These are phyloP conservation scores for Verbascum thapsus DNA, from an alignment of 257 asterid genomes.

Conservation along the genomic window DNA sequence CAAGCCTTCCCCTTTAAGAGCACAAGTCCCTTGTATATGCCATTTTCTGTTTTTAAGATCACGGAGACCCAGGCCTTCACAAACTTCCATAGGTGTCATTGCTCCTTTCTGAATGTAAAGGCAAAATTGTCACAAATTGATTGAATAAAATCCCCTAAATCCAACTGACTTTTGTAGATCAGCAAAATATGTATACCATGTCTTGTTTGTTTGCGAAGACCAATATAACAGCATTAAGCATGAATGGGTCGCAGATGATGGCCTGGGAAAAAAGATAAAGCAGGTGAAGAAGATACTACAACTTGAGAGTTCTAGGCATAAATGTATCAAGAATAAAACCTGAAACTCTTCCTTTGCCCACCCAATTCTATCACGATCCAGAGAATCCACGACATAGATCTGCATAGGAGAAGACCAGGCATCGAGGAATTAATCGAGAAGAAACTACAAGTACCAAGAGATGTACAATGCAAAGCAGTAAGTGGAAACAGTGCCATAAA, in stretches of 20 bases:
- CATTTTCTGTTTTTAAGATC: conserved; percentile 88
- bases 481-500: conserved; percentile 14
- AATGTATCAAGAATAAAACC: conserved; percentile 47
- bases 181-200: conserved; percentile 55
- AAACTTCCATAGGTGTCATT: conserved; percentile 89
- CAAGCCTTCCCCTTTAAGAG: conserved; percentile 90
- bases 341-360: conserved; percentile 89
- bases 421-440: conserved; percentile 19
- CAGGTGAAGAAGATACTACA: conserved; percentile 32
- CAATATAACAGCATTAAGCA: conserved; percentile 93
- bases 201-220: conserved; percentile 97
- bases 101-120: conserved; percentile 77
- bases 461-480: conserved; percentile 15
- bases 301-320: conserved; percentile 29
- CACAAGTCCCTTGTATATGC: conserved; percentile 97
- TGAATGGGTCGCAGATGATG: conserved; percentile 88
- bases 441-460: conserved; percentile 8
- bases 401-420: conserved; percentile 34
- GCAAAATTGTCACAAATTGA: conserved; percentile 7
- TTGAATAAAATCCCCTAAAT: neutral
- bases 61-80: conserved; percentile 84
- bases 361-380: conserved; percentile 88
- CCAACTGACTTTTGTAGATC: conserved; percentile 14
- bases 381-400: conserved; percentile 96
- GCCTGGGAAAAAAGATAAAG: conserved; percentile 52